These are phyloP conservation scores for Nakazawaea ernobii DNA, from an alignment of 805 yeast genomes.

Conservation along the genomic window DNA sequence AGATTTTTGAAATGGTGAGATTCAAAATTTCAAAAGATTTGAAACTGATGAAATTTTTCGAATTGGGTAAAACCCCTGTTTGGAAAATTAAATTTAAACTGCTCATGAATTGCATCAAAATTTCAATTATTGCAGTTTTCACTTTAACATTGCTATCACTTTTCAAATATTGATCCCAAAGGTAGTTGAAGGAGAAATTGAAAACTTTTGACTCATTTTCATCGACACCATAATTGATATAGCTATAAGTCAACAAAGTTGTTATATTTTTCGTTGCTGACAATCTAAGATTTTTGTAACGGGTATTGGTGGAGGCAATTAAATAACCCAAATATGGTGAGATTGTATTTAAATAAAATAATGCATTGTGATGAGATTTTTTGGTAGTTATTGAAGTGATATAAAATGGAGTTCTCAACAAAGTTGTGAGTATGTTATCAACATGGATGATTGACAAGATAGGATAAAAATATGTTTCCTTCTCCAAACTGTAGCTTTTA, in stretches of 20 bases:
- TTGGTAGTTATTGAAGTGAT: conserved; percentile 18
- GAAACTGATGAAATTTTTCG: conserved; percentile 24
- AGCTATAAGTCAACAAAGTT: conserved; percentile 26
- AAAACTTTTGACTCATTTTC: conserved; percentile 20
- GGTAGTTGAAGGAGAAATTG: conserved; percentile 18
- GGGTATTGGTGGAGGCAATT: conserved; percentile 21
- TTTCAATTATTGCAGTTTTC: conserved; percentile 23
- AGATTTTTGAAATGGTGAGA: conserved; percentile 18
- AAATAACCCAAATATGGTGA: conserved; percentile 14
- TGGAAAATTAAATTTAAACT: conserved; percentile 24
- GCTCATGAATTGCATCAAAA: conserved; percentile 23
- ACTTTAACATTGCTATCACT: conserved; percentile 12
- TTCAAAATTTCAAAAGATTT: conserved; percentile 22
- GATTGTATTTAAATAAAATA: conserved; percentile 19
- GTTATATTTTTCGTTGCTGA: conserved; percentile 24
- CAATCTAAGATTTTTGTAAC: conserved; percentile 22
- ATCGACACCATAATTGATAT: conserved; percentile 23
- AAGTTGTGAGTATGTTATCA: conserved; percentile 20
- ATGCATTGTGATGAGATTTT: conserved; percentile 16
- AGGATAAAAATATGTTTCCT: conserved; percentile 22
- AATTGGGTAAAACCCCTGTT: conserved; percentile 21
- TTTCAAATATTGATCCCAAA: conserved; percentile 15
- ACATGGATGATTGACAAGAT: conserved; percentile 23
- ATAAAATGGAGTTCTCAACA: conserved; percentile 27
- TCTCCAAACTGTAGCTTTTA: conserved; percentile 1